phyloP scores from a whole-genome alignment of 78 protist species.

The Dictyostelium intermedium region DNA sequence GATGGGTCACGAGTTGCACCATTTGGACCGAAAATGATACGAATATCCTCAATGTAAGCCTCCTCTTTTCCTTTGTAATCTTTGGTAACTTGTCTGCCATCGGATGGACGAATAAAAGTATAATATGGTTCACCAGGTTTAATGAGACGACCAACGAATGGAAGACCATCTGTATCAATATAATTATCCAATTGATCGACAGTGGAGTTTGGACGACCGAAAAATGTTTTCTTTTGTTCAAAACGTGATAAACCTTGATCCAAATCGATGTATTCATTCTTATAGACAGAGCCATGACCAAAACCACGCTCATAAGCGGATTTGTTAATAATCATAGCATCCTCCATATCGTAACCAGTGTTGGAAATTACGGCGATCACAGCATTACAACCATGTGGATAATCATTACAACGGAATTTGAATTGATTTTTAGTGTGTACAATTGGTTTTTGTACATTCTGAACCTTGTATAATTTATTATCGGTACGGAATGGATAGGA shows the following conservation, averaged over 20 bases:
- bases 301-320: slow-evolving; percentile 97
- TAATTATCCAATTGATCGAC: background rate
- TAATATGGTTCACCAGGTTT: slow-evolving; percentile 68
- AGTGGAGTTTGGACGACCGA: background rate
- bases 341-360: slow-evolving; percentile 97
- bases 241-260: slow-evolving; percentile 34
- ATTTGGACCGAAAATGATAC: background rate
- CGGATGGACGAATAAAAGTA: slow-evolving; percentile 12
- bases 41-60: slow-evolving; percentile 53
- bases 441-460: slow-evolving; percentile 88
- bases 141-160: slow-evolving; percentile 83
- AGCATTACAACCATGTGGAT: slow-evolving; percentile 98
- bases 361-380: slow-evolving; percentile 98
- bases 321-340: slow-evolving; percentile 95
- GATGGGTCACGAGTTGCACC: background rate
- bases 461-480: slow-evolving; percentile 94
- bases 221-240: slow-evolving; percentile 13
- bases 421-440: slow-evolving; percentile 53
- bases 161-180: slow-evolving; percentile 87
- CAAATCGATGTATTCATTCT: slow-evolving; percentile 74
- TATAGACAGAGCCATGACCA: slow-evolving; percentile 91
- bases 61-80: slow-evolving; percentile 72
- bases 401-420: slow-evolving; percentile 90
- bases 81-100: background rate
- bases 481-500: slow-evolving; percentile 92